phyloP scores from a whole-genome alignment of 768 basidiomycete genomes.

The Russula virescens region DNA sequence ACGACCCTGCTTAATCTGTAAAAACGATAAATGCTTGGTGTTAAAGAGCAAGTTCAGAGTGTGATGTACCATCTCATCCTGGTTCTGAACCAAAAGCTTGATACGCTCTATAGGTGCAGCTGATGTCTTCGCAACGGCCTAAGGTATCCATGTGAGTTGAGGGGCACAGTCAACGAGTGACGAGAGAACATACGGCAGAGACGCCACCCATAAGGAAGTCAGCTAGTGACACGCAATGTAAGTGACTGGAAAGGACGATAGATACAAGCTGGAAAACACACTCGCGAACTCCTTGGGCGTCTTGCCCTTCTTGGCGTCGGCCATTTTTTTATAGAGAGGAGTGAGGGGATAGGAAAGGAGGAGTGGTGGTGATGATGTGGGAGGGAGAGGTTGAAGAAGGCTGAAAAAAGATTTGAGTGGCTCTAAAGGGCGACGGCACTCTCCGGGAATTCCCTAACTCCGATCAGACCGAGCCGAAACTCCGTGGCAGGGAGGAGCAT shows the following conservation, averaged over 20 bases:
- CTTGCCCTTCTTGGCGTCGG: slow-evolving; percentile 81
- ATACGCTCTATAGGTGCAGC: slow-evolving; percentile 99
- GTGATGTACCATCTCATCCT: slow-evolving; percentile 95
- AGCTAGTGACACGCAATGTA: slow-evolving; percentile 43
- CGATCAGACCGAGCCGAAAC: slow-evolving; percentile 23
- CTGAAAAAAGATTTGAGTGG: slow-evolving; percentile 42
- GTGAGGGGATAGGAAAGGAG: slow-evolving; percentile 40
- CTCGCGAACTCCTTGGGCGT: slow-evolving; percentile 86
- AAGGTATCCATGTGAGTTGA: slow-evolving; percentile 20
- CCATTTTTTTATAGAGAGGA: slow-evolving; percentile 55
- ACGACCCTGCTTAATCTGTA: slow-evolving; percentile 98
- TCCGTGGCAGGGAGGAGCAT: neutral
- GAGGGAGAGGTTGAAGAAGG: slow-evolving; percentile 35
- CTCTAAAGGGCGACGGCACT: slow-evolving; percentile 35
- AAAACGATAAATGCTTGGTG: neutral
- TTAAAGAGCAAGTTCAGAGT: slow-evolving; percentile 5
- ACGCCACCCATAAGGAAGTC: slow-evolving; percentile 98
- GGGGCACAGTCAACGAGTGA: neutral
- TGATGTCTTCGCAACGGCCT: slow-evolving; percentile 98
- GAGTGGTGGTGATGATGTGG: slow-evolving; percentile 39
- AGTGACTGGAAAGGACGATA: slow-evolving; percentile 26
- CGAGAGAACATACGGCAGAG: slow-evolving; percentile 59
- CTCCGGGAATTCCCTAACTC: slow-evolving; percentile 30
- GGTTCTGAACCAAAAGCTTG: slow-evolving; percentile 97
- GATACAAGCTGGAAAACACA: slow-evolving; percentile 34